These are phyloP conservation scores for Pseudozyma sp. DNA, from an alignment of 1,284 basidiomycete genomes.

Conservation along the genomic window DNA sequence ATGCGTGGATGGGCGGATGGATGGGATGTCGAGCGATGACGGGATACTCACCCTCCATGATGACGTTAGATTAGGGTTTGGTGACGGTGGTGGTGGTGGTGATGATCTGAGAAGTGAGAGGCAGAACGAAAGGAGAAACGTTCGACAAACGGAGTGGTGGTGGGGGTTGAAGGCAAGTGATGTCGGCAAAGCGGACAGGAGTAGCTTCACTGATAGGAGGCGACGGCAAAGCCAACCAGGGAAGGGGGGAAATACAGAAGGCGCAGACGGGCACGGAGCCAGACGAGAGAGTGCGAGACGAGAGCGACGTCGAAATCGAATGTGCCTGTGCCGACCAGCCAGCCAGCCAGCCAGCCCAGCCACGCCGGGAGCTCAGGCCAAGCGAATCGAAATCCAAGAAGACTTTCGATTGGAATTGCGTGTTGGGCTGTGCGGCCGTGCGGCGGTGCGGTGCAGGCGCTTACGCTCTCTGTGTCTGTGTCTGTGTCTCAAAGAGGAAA, in stretches of 20 bases:
- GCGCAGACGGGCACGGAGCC: neutral
- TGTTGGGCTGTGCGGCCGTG: constrained; percentile 7
- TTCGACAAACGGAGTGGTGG: constrained; percentile 4
- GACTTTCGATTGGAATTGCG: constrained; percentile 2
- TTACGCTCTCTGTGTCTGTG: neutral
- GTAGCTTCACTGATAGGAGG: constrained; percentile 16
- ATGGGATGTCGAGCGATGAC: constrained; percentile 6
- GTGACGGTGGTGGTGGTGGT: constrained; percentile 29
- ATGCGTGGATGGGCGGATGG: constrained; percentile 8
- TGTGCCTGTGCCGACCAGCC: neutral
- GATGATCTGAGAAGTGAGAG: constrained; percentile 2
- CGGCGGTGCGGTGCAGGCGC: neutral
- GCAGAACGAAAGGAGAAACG: neutral
- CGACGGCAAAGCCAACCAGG: neutral
- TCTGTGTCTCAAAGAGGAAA: neutral
- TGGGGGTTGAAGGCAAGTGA: constrained; percentile 4
- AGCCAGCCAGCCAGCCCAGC: constrained; percentile 2
- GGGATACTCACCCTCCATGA: constrained; percentile 52
- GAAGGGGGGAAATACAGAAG: neutral
- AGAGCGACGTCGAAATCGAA: constrained; percentile 1
- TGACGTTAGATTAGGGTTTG: constrained; percentile 15
- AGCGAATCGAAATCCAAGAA: constrained; percentile 3
- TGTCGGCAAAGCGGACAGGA: constrained; percentile 21
- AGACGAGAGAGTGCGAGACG: neutral
- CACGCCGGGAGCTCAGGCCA: constrained; percentile 10